These are phyloP conservation scores for Westerdykella ornata DNA, from an alignment of 2,329 filamentous ascomycete species.

Conservation along the genomic window DNA sequence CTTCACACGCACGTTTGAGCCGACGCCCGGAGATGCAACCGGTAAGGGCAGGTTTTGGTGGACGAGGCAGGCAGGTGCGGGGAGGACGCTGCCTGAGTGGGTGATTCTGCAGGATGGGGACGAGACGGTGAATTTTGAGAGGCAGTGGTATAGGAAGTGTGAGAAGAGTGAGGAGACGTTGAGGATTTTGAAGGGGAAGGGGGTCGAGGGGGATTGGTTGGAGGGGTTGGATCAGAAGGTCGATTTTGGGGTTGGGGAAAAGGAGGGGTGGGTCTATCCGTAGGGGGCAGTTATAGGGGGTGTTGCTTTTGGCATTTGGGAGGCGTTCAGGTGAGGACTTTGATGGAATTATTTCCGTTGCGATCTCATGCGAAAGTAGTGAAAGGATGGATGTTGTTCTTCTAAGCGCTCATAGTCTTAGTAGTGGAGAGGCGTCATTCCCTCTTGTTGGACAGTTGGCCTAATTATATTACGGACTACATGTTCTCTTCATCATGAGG, in stretches of 20 bases:
- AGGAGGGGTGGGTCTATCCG: constrained; percentile 12
- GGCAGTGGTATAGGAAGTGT: constrained; percentile 23
- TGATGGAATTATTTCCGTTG: background rate
- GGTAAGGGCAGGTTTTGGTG: constrained; percentile 26
- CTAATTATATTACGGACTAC: no score
- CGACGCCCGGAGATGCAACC: background rate
- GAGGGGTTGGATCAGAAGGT: constrained; percentile 17
- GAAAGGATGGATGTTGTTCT: background rate
- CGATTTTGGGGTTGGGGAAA: constrained; percentile 19
- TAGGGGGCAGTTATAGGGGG: background rate
- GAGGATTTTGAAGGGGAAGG: constrained; percentile 8
- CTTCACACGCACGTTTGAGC: constrained; percentile 18
- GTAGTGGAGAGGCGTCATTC: no score
- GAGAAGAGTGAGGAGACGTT: constrained; percentile 15
- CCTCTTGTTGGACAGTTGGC: no score
- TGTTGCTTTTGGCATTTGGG: no score
- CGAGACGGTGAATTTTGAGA: constrained; percentile 23
- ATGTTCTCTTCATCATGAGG: no score
- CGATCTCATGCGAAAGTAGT: background rate
- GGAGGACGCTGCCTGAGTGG: constrained; percentile 25
- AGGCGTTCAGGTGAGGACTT: no score
- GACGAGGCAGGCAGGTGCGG: constrained; percentile 8
- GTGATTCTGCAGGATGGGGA: constrained; percentile 17
- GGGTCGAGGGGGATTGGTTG: constrained; percentile 21
- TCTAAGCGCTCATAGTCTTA: no score